Evolutionary conservation across 177 flowering plant genomes (phyloP), one percentile per base, ranked within the genome.

Genomic region (Vitis hybrid): DNA sequence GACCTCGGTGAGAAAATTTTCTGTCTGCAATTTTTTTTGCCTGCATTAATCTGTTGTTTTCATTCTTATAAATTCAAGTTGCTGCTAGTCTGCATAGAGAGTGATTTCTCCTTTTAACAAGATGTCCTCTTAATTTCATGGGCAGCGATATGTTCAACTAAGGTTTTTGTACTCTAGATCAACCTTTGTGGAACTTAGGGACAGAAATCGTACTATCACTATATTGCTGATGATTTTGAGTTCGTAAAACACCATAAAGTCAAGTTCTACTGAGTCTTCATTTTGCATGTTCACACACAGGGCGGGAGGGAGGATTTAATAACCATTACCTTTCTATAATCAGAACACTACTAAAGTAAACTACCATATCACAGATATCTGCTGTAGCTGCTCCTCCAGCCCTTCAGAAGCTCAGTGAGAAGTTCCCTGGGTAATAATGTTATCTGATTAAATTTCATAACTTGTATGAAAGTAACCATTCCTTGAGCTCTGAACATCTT

Each of bases 321-420:
- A 21, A n/a, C 18, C 21, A 5, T 48, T 17, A 21, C 11, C 12
- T 17, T 11, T n/a, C 30, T 30, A 27, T 27, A 27, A 27, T 27
- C 4, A 27, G 30, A 27, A 27, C 30, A 27, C 30, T 27, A 12
- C 52, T 68, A 2, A 66, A 57, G 15, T 11, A 27, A 56, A 18
- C 17, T 62, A n/a, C 30, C 27, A 13, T 62, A 10, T 76, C 12
- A 50, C 88, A 95, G 99, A 83, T 95, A 81, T 87, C 90, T 52
- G 99, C 96, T 58, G 88, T 93, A 14, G 94, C 97, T 72, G 90
- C 93, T 70, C 96, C 97, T 77, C 99, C 99, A 3, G 98, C 99
- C 24, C 97, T 95, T 71, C 82, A 86, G 72, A 93, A 93, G 89
- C 96, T 95, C 55, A 91, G 91, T 57, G 96, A 93, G 78, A 87